Conservation (phyloP, 2,329 filamentous ascomycete species). For the Neonectria coccinea region DNA sequence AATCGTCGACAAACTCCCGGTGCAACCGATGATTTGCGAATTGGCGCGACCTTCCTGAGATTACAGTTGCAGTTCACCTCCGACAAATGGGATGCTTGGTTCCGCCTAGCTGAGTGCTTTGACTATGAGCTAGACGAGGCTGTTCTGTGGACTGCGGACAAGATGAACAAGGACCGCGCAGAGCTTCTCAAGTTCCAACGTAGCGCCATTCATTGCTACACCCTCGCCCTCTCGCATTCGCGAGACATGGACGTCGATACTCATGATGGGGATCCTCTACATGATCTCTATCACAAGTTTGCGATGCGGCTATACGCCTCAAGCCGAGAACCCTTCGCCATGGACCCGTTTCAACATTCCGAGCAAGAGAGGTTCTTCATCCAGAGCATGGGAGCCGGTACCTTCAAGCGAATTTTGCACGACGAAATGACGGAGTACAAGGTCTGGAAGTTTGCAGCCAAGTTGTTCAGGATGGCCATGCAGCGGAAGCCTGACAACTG, state of each 20-base stretch:
- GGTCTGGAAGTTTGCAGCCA: constrained; percentile 71
- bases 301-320: constrained; percentile 72
- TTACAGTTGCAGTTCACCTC: constrained; percentile 86
- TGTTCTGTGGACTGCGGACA: constrained; percentile 89
- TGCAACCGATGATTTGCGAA: constrained; percentile 85
- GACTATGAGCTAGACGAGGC: constrained; percentile 90
- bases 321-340: constrained; percentile 71
- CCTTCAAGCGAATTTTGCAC: constrained; percentile 65
- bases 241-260: constrained; percentile 57
- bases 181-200: constrained; percentile 83
- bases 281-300: constrained; percentile 71
- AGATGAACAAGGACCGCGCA: constrained; percentile 84
- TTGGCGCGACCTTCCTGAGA: constrained; percentile 82
- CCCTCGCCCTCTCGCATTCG: constrained; percentile 68
- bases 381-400: constrained; percentile 60
- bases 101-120: constrained; percentile 85
- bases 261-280: constrained; percentile 64
- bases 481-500: constrained; percentile 65
- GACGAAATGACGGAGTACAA: constrained; percentile 70
- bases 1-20: constrained; percentile 82
- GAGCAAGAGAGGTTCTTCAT: constrained; percentile 70
- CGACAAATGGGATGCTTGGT: constrained; percentile 91
- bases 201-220: constrained; percentile 84
- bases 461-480: constrained; percentile 68
- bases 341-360: constrained; percentile 69